These are phyloP conservation scores for Yarrowia sp. DNA, from an alignment of 805 yeast species.

Conservation along the genomic window DNA sequence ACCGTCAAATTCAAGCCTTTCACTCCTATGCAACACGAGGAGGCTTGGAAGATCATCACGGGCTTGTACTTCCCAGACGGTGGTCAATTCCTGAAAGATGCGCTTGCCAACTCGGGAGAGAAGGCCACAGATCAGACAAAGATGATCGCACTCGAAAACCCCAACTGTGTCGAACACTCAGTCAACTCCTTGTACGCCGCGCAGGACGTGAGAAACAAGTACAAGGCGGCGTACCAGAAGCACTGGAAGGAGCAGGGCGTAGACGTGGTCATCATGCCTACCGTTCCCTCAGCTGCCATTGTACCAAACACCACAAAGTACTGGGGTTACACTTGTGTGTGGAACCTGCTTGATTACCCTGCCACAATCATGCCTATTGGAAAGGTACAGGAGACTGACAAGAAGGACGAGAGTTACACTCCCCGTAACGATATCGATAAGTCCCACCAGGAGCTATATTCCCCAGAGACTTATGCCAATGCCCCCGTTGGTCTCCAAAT, in stretches of 20 bases:
- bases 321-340: slow-evolving; percentile 28
- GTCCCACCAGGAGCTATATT: slow-evolving; percentile 39
- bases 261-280: slow-evolving; percentile 23
- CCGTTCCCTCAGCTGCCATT: slow-evolving; percentile 5
- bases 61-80: slow-evolving; percentile 52
- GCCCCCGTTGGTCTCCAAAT: slow-evolving; percentile 58
- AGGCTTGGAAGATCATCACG: slow-evolving; percentile 52
- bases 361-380: slow-evolving; percentile 29
- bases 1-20: slow-evolving; percentile 10
- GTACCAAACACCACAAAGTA: slow-evolving; percentile 10
- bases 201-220: slow-evolving; percentile 31
- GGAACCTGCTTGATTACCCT: slow-evolving; percentile 31
- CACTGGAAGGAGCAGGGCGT: slow-evolving; percentile 40
- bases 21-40: slow-evolving; percentile 33
- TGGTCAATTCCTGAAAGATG: slow-evolving; percentile 40
- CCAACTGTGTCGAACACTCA: slow-evolving; percentile 30
- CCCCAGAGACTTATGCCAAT: slow-evolving; percentile 47
- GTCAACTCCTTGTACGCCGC: slow-evolving; percentile 42
- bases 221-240: slow-evolving; percentile 42
- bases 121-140: slow-evolving; percentile 28
- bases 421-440: slow-evolving; percentile 27
- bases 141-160: slow-evolving; percentile 42
- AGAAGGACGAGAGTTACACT: slow-evolving; percentile 26
- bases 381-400: slow-evolving; percentile 43
- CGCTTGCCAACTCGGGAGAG: slow-evolving; percentile 29